Evolutionary conservation across 768 basidiomycete genomes (phyloP), one percentile per base, ranked within the genome.

Genomic region (Aureoboletus auriporus): DNA sequence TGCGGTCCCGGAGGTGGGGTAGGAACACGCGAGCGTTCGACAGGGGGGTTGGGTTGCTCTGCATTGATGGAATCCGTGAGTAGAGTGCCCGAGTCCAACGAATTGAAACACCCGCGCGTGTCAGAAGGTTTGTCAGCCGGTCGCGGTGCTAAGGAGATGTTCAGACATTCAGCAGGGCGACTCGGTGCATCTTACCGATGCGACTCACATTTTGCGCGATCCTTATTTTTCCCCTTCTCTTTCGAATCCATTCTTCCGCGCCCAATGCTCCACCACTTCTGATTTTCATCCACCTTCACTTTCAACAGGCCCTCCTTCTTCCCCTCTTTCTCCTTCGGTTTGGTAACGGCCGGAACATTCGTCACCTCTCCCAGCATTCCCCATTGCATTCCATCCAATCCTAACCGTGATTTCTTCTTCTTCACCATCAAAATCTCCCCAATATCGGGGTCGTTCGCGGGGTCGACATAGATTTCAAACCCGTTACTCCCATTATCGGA

Each of bases 231-330:
- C 10, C 69, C 73, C 66, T 79, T 79, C 58, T 83, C 82, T 63
- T 87, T 86, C 14, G 79, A 81, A 47, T 86, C 87, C 60, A 83
- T 89, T 56, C 84, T 68, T 9, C 85, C 85, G 12, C 86, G 70
- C 6, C 86, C 82, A 50, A 91, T 82, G 53, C 78, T 90, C 89
- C 88, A 91, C 87, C 88, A 91, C 64, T 82, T 86, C 59, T 76
- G 74, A 57, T 74, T 79, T 52, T 75, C 72, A 38, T 75, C 75
- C 26, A 51, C 62, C 64, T 75, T 78, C 46, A 71, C 52, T 58
- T 72, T 72, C 47, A 69, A 59, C 50, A 62, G 38, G 16, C 56
- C 52, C 42, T 53, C 53, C 61, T 58, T 58, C 57, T 70, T 72
- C 50, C 66, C 67, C 39, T 70, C 55, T 56, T 65, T 61, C 69